These are phyloP conservation scores for Rasamsonia emersonii DNA, from an alignment of 2,329 filamentous ascomycete species.

Conservation along the genomic window DNA sequence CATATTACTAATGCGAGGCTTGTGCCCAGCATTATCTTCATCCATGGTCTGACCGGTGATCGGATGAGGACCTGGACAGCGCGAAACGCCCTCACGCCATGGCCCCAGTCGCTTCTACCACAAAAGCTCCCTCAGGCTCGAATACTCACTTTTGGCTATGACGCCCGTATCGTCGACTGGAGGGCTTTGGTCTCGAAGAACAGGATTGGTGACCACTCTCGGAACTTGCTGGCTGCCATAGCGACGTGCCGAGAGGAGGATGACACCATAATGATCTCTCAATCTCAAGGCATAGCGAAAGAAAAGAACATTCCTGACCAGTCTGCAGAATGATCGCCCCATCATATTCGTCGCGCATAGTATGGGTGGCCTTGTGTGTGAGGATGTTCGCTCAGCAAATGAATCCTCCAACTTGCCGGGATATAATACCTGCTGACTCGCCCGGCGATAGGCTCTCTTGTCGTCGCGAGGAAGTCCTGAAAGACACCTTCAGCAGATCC, in stretches of 20 bases:
- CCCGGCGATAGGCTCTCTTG: conserved; percentile 26
- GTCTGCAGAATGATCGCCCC: conserved; percentile 16
- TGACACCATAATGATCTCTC: too few species aligned
- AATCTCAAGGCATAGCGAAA: too few species aligned
- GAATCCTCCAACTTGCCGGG: too few species aligned
- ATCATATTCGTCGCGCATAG: conserved; percentile 23
- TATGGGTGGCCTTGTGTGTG: conserved; percentile 24
- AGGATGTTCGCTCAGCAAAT: too few species aligned
- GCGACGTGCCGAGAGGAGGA: too few species aligned
- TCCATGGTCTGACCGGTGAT: conserved; percentile 15
- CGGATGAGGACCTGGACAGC: conserved; percentile 14
- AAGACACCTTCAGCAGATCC: conserved; percentile 20
- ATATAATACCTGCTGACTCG: too few species aligned
- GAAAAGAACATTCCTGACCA: conserved; percentile 3
- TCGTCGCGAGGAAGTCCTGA: conserved; percentile 24
- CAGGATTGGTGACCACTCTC: too few species aligned
- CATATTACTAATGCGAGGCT: too few species aligned
- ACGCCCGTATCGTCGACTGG: conserved; percentile 10
- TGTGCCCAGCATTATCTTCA: conserved; percentile 13
- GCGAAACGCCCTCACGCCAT: conserved; percentile 3
- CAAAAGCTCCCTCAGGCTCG: conserved; percentile 5
- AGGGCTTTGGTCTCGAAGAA: too few species aligned
- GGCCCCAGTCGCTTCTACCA: conserved; percentile 12
- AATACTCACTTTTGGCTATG: conserved; percentile 10
- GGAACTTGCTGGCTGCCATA: too few species aligned